Base-by-base conservation (phyloP, 1,284 basidiomycete genomes). In the Inonotus hispidus region DNA sequence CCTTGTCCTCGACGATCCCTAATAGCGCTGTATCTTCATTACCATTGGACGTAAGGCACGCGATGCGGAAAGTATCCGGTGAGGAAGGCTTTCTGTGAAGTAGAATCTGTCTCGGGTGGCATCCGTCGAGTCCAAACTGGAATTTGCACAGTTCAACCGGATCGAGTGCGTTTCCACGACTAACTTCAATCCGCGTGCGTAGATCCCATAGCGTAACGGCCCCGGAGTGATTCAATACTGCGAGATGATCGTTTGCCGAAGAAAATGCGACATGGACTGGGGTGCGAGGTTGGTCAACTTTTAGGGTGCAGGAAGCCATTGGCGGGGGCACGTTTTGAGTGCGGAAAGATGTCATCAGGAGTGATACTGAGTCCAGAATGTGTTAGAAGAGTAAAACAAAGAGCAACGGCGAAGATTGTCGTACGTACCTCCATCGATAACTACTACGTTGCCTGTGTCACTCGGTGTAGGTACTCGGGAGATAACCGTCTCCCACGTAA, bases 311-410 rank as follows among this genome's bases (percentile, higher is more conserved):
- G 0, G 93, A 88, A 0, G 88, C 90, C 95, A 98, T 97, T 0
- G 96, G 97, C 19, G 96, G 96, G 3, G 96, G 96, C 1, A 96
- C 83, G 70, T 96, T 98, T 75, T 97, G 93, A 2, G 85, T 84
- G 38, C 95, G 83, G 79, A 99, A 98, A 3, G 96, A 92, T 0
- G 96, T 99, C 47, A 98, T 75, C 2, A 95, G 82, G 53, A 93
- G 75, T n/a, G 78, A 78, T 1, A 82, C 89, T 95, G 64, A 32
- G 61, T 61, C 8, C 4, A 14, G 10, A 8, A 59, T 50, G 50
- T 58, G 43, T 63, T 41, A 46, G 29, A 35, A 52, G 49, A 55
- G 23, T 27, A 27, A 16, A 43, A 32, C 32, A 50, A 29, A 32
- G 8, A 57, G 10, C 16, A 13, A 46, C 10, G 50, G 46, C 25